A percentile compares a stretch with the other conserved stretches of the same genome.
phyloP scores from a whole-genome alignment of 768 basidiomycete species.

The Candolleomyces efflorescens region DNA sequence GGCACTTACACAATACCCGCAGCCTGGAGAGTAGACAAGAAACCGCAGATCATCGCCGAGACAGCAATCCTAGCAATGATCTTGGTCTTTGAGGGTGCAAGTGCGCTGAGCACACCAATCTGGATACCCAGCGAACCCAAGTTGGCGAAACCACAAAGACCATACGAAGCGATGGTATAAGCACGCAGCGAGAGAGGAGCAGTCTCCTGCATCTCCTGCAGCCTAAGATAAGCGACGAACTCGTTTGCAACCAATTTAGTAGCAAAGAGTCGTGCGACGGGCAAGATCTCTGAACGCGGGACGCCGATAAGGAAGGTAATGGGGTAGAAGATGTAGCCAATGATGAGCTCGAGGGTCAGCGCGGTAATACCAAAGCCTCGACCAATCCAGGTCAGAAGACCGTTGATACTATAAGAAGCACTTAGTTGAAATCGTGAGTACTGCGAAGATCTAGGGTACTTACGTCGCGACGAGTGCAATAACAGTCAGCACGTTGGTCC shows the following conservation, averaged over 20 bases:
- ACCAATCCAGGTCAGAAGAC: constrained; percentile 85
- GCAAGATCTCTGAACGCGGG: constrained; percentile 75
- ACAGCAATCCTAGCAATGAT: constrained; percentile 65
- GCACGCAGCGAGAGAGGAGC: constrained; percentile 64
- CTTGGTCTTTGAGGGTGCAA: constrained; percentile 53
- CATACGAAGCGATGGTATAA: constrained; percentile 81
- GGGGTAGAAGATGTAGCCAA: constrained; percentile 89
- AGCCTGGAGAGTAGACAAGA: constrained; percentile 32
- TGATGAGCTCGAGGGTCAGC: constrained; percentile 78
- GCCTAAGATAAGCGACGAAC: constrained; percentile 69
- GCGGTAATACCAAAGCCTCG: constrained; percentile 78
- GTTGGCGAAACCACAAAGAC: constrained; percentile 90
- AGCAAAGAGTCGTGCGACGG: constrained; percentile 75
- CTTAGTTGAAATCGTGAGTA: neutral
- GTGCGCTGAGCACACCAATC: constrained; percentile 43
- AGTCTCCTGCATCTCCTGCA: constrained; percentile 43
- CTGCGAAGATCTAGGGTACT: constrained; percentile 12
- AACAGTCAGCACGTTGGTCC: constrained; percentile 82
- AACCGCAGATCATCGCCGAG: constrained; percentile 38
- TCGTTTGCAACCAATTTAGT: constrained; percentile 88
- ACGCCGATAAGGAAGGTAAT: constrained; percentile 79
- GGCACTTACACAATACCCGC: constrained; percentile 30
- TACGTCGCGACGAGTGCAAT: constrained; percentile 70
- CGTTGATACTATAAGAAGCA: constrained; percentile 53
- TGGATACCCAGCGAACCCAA: constrained; percentile 84